Evolutionary conservation across 441 rosid genomes (phyloP).

Genomic region (Gossypium lobatum): DNA sequence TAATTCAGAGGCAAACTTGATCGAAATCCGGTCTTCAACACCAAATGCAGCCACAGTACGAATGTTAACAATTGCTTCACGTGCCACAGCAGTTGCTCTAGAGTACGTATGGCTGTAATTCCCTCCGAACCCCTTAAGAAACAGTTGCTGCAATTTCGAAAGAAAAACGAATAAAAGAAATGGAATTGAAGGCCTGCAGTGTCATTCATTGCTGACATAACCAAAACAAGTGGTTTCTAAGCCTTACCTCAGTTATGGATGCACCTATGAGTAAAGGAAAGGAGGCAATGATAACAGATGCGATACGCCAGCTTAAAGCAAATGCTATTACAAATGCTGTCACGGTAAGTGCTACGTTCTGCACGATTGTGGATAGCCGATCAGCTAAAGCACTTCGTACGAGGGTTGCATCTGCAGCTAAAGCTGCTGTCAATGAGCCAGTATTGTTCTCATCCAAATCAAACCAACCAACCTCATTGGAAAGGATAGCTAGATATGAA

Average conservation of each 20-base stretch:
- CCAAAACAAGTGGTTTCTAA: not conserved
- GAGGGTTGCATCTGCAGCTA: constrained; percentile 71
- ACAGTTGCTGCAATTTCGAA: constrained; percentile 53
- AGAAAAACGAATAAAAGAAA: not conserved
- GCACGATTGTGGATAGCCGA: constrained; percentile 70
- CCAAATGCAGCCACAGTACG: constrained; percentile 80
- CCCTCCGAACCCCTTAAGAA: constrained; percentile 86
- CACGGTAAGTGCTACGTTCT: constrained; percentile 60
- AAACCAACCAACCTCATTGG: constrained; percentile 24
- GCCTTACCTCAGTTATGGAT: constrained; percentile 61
- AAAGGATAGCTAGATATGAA: constrained; percentile 47
- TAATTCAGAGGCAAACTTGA: constrained; percentile 54
- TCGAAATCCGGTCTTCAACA: constrained; percentile 50
- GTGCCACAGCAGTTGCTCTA: constrained; percentile 63
- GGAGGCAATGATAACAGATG: constrained; percentile 32
- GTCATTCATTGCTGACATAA: not conserved
- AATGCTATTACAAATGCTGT: constrained; percentile 74
- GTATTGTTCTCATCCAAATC: constrained; percentile 9
- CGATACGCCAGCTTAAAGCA: constrained; percentile 65
- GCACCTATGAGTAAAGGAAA: constrained; percentile 81
- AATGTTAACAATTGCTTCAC: constrained; percentile 71
- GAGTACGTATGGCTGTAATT: constrained; percentile 57
- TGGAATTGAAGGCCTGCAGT: not conserved
- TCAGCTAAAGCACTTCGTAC: constrained; percentile 60
- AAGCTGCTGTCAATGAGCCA: constrained; percentile 4